A percentile compares a stretch with the other conserved stretches of the same genome.
These are phyloP conservation scores for Strobilomyces dryophilus DNA, from an alignment of 768 basidiomycete genomes.

Conservation along the genomic window DNA sequence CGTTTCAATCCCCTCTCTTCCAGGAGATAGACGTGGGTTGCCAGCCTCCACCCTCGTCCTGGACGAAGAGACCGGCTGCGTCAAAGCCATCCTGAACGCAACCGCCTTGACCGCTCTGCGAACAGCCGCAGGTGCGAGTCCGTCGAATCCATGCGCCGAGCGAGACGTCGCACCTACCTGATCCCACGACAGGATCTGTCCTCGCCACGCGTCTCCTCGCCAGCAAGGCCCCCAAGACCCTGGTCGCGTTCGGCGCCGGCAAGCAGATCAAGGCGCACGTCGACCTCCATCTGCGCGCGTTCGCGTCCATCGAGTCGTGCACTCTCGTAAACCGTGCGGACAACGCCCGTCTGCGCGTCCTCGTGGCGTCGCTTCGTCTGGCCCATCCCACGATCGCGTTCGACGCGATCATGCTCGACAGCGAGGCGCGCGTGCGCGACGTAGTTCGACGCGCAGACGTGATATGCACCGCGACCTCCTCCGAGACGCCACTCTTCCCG, in stretches of 20 bases:
- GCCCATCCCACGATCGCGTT: constrained; percentile 26
- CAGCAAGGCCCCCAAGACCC: constrained; percentile 33
- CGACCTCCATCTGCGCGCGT: constrained; percentile 54
- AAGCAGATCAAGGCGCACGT: constrained; percentile 66
- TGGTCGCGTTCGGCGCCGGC: constrained; percentile 73
- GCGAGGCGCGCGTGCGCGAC: constrained; percentile 2
- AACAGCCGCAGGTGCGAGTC: constrained; percentile 67
- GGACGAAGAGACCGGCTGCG: constrained; percentile 62
- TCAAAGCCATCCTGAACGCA: constrained; percentile 79
- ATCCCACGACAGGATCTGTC: constrained; percentile 50
- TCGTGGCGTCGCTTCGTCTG: constrained; percentile 31
- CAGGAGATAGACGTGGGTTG: constrained; percentile 49
- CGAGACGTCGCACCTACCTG: background rate
- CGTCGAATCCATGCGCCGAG: background rate
- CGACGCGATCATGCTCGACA: constrained; percentile 5
- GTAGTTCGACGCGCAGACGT: constrained; percentile 33
- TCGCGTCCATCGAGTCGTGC: constrained; percentile 48
- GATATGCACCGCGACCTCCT: constrained; percentile 73
- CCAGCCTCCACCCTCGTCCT: constrained; percentile 76
- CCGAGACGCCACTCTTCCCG: constrained; percentile 66
- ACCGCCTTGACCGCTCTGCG: constrained; percentile 72
- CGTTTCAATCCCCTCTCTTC: constrained; percentile 62
- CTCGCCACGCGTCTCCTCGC: constrained; percentile 58
- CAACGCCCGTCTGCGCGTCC: constrained; percentile 36
- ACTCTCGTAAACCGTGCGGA: constrained; percentile 58